Evolutionary conservation across 176 grass and related monocot genomes (phyloP), one percentile per base, ranked within the genome.

Genomic region (Eleusine coracana): DNA sequence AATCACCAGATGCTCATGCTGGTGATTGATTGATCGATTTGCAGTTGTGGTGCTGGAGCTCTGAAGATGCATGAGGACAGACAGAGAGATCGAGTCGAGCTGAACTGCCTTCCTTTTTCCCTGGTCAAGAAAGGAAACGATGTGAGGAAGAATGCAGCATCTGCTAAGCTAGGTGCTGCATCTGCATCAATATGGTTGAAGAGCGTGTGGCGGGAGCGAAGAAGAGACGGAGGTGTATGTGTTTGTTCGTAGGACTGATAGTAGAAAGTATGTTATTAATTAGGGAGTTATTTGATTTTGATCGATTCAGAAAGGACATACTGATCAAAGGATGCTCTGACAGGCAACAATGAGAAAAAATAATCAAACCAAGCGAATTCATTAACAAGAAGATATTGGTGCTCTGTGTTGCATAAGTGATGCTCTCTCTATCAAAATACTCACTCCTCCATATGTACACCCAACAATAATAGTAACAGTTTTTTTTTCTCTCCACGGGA

Each of bases 21-120:
- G 29, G 40, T 41, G 29, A n/a, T 21, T 71, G 15, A 52, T 51
- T 10, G 16, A 14, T 25, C 48, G 2, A 6, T 76, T 48, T 86
- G 66, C 78, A 89, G 88, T 89, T 72, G 88, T 89, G 45, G 88
- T 89, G 66, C 37, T 89, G 66, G 88, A 89, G 73, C 83, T 89
- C 36, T 89, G 39, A 25, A 6, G 49, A 17, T 29, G 17, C 39
- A 28, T 2, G 63, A 25, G 76, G 51, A 17, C 17, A 17, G 17
- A 74, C 2, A 9, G 70, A 17, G 8, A 34, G 4, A 16, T 0
- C 3, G 52, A 55, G n/a, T 61, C 20, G 13, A 61, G n/a, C 58
- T 61, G 58, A 25, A 61, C 20, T 56, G 54, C 17, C 54, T 7
- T 7, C 18, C 54, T 20, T 54, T 17, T 56, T 8, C 18, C 54